These are phyloP conservation scores for Huiozyma naganishii DNA, from an alignment of 805 yeast species.

Conservation along the genomic window DNA sequence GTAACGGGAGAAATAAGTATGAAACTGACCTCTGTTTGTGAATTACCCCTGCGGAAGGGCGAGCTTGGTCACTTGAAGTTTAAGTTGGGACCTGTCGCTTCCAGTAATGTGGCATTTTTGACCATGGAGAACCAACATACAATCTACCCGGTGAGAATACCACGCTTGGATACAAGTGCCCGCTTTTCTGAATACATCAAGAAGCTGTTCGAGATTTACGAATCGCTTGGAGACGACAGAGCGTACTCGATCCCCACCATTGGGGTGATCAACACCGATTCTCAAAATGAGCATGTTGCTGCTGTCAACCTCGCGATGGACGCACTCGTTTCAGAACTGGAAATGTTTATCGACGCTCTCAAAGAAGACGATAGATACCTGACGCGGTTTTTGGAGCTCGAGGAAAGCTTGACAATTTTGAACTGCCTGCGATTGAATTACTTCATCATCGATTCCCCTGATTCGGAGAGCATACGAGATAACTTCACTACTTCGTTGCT, in stretches of 20 bases:
- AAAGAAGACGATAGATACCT: constrained; percentile 22
- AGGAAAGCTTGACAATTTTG: constrained; percentile 41
- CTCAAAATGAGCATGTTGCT: constrained; percentile 27
- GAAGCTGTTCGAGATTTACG: constrained; percentile 41
- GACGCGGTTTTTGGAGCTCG: constrained; percentile 29
- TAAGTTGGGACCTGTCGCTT: constrained; percentile 36
- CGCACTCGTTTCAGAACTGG: constrained; percentile 27
- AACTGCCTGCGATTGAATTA: constrained; percentile 47
- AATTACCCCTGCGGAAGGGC: constrained; percentile 9
- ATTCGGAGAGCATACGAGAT: constrained; percentile 22
- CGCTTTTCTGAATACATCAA: constrained; percentile 39
- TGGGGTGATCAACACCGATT: constrained; percentile 29
- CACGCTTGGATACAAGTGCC: constrained; percentile 32
- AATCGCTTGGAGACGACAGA: constrained; percentile 36
- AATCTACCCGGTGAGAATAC: constrained; percentile 31
- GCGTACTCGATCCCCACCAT: constrained; percentile 32
- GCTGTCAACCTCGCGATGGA: constrained; percentile 29
- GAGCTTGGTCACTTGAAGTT: constrained; percentile 28
- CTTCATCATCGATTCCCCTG: constrained; percentile 24
- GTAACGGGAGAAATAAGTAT: constrained; percentile 15
- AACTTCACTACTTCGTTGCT: constrained; percentile 35
- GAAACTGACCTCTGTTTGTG: constrained; percentile 7
- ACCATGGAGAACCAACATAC: constrained; percentile 33
- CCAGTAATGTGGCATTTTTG: constrained; percentile 32
- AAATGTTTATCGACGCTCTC: constrained; percentile 23